phyloP scores from a whole-genome alignment of 306 rosid species.

The Fragaria vesca region DNA sequence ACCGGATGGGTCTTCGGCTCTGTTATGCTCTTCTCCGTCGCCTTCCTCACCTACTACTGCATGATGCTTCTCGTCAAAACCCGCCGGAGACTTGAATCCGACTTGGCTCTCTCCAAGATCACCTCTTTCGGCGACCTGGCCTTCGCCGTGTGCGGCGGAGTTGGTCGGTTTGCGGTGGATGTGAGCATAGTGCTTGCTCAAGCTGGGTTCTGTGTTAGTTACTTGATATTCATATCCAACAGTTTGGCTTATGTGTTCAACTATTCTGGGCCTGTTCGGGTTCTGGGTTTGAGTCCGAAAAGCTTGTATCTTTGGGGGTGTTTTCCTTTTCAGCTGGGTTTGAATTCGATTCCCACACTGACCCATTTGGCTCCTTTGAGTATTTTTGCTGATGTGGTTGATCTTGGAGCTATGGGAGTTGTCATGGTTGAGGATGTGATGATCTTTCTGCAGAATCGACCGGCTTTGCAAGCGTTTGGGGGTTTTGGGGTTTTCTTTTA shows the following conservation, averaged over 20 bases:
- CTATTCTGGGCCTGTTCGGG: neutral
- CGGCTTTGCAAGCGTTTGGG: constrained; percentile 47
- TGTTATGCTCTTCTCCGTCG: constrained; percentile 51
- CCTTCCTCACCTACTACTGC: constrained; percentile 59
- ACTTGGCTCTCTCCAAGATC: constrained; percentile 37
- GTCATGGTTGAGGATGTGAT: constrained; percentile 65
- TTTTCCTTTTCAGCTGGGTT: constrained; percentile 67
- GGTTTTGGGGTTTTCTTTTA: constrained; percentile 58
- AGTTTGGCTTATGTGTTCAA: constrained; percentile 41
- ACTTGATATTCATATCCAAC: constrained; percentile 57
- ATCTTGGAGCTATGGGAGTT: constrained; percentile 52
- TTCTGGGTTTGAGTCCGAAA: constrained; percentile 49
- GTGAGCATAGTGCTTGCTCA: constrained; percentile 61
- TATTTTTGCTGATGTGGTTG: constrained; percentile 63
- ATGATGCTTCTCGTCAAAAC: constrained; percentile 70
- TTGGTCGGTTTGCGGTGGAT: constrained; percentile 60
- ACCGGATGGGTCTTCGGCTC: constrained; percentile 62
- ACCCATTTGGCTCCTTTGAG: constrained; percentile 80
- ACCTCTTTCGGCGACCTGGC: constrained; percentile 68
- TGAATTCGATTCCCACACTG: constrained; percentile 56
- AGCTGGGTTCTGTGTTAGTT: constrained; percentile 68
- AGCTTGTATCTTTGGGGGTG: constrained; percentile 55
- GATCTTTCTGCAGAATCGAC: constrained; percentile 38
- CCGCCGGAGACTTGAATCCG: constrained; percentile 59
- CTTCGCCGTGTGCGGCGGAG: constrained; percentile 48